phyloP scores from a whole-genome alignment of 257 asterid species.

The Petrea volubilis region DNA sequence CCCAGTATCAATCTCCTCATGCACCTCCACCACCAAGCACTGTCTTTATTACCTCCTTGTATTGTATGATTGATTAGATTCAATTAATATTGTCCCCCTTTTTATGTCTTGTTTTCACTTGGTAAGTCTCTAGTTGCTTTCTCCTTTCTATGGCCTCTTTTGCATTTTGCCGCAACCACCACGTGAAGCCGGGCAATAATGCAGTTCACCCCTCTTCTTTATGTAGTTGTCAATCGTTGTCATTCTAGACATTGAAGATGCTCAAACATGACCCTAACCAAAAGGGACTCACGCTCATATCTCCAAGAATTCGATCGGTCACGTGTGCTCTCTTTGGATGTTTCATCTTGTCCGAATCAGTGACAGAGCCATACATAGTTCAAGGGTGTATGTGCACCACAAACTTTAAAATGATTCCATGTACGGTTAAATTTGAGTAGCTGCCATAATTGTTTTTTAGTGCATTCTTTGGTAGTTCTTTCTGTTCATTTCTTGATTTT shows the following conservation, averaged over 20 bases:
- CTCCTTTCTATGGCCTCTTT: neutral
- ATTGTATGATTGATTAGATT: slow-evolving; percentile 15
- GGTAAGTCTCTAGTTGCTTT: neutral
- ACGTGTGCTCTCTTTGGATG: neutral
- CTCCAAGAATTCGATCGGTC: neutral
- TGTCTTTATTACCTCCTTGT: neutral
- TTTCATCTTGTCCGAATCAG: slow-evolving; percentile 8
- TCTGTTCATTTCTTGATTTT: too few species aligned
- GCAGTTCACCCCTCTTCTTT: slow-evolving; percentile 7
- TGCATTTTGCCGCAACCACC: slow-evolving; percentile 33
- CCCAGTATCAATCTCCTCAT: neutral
- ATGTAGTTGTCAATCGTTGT: slow-evolving; percentile 18
- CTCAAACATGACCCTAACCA: neutral
- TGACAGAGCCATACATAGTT: too few species aligned
- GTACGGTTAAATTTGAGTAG: too few species aligned
- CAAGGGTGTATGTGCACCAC: too few species aligned
- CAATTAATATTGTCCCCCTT: neutral
- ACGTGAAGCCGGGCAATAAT: slow-evolving; percentile 37
- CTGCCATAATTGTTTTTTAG: too few species aligned
- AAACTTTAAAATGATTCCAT: too few species aligned
- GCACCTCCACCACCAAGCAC: neutral
- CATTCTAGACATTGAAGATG: slow-evolving; percentile 9
- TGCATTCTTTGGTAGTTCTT: too few species aligned
- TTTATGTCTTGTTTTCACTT: neutral
- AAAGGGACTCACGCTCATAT: neutral